Percentiles rank a stretch among this genome's conserved stretches.
Evolutionary conservation across 345 rosid genomes (phyloP).

Genomic region (Melastoma malabathricum): DNA sequence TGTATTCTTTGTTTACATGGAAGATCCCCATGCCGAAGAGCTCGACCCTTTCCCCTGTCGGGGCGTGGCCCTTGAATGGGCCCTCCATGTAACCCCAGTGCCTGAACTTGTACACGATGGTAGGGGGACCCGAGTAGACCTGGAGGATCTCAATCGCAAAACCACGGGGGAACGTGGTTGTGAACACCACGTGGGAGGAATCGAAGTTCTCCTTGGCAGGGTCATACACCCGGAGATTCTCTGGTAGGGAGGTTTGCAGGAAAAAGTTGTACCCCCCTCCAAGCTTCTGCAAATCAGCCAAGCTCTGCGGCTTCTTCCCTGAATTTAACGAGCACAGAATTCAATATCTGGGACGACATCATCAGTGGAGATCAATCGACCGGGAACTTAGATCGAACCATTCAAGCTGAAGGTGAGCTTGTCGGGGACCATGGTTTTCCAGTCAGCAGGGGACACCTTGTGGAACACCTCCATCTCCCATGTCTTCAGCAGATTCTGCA

Average conservation of each 20-base stretch:
- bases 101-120: constrained; percentile 51
- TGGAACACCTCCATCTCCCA: constrained; percentile 55
- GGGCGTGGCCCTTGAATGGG: constrained; percentile 50
- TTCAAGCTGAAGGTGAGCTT: constrained; percentile 31
- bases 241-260: constrained; percentile 38
- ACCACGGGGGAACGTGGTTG: constrained; percentile 42
- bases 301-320: constrained; percentile 31
- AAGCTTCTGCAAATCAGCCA: constrained; percentile 22
- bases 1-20: no score
- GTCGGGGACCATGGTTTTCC: constrained; percentile 21
- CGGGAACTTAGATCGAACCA: constrained; percentile 12
- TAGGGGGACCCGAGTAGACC: constrained; percentile 47
- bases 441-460: constrained; percentile 22
- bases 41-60: constrained; percentile 39
- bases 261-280: constrained; percentile 50
- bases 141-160: constrained; percentile 48
- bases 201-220: constrained; percentile 23
- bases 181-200: constrained; percentile 25
- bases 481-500: constrained; percentile 52
- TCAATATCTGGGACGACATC: no score
- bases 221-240: constrained; percentile 21
- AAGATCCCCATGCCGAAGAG: constrained; percentile 27
- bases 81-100: constrained; percentile 73
- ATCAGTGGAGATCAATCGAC: not conserved
- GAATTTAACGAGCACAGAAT: not conserved